Evolutionary conservation across 768 basidiomycete genomes (phyloP), one percentile per base, ranked within the genome.

Genomic region (Tulasnella sp.): DNA sequence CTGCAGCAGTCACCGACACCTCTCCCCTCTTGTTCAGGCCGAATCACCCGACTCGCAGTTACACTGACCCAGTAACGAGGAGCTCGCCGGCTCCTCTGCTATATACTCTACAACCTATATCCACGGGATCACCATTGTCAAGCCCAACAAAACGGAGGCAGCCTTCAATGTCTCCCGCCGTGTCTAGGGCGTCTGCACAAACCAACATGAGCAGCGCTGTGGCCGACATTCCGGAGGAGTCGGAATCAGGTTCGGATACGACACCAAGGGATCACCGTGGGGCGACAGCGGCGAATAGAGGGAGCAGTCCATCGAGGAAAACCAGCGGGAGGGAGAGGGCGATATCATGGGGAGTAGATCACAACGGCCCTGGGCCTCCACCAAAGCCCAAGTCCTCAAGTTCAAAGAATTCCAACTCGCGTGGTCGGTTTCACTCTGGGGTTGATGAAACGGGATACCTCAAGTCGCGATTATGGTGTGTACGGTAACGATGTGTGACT

Each of bases 391-490:
- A 21, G n/a, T 5, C 47, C 19, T 48, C 27, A 29, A 48, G 47
- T 11, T n/a, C 27, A 29, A n/a, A 5, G n/a, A n/a, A 11, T 29
- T 43, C 42, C n/a, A n/a, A n/a, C n/a, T 38, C 34, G 34, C 34
- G 34, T 5, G 34, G 34, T 38, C 34, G 59, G 50, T 34, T 58
- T 38, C 24, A 42, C 23, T 43, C 27, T 47, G 32, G 29, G 42
- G 45, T 48, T 34, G 77, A 76, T 51, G 90, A 90, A 71, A 78
- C 80, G 26, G 80, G 82, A 62, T 95, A 94, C 71, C 75, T 95
- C 41, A 84, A 79, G 65, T 90, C 89, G 4, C 91, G 85, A 69
- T 66, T 93, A 63, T 94, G 93, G 89, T 86, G 65, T 21, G 78
- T 73, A 17, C 19, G 9, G 10, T 38, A 29, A 13, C 21, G 19